These are phyloP conservation scores for Pseudopyrenochaeta lycopersici DNA, from an alignment of 2,329 filamentous ascomycete genomes.

Conservation along the genomic window DNA sequence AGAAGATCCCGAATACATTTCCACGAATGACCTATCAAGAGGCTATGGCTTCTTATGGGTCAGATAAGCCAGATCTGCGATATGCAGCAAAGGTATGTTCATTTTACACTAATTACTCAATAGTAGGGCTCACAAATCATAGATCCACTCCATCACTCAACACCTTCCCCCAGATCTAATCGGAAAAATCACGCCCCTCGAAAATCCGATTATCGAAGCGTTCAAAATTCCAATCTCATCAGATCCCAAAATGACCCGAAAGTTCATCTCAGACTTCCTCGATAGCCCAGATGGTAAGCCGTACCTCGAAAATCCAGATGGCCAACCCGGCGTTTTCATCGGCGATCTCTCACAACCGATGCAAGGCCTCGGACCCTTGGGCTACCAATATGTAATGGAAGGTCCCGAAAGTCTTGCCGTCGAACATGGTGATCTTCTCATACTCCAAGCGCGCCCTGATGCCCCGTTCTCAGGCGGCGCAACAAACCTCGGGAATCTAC, in stretches of 20 bases:
- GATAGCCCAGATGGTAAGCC: slow-evolving; percentile 67
- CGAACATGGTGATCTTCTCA: slow-evolving; percentile 75
- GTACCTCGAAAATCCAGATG: slow-evolving; percentile 74
- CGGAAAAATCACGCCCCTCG: slow-evolving; percentile 75
- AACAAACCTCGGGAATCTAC: slow-evolving; percentile 74
- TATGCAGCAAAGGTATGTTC: slow-evolving; percentile 70
- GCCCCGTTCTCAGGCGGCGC: slow-evolving; percentile 76
- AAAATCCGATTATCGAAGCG: slow-evolving; percentile 76
- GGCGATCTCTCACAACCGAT: slow-evolving; percentile 78
- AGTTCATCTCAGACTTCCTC: slow-evolving; percentile 76
- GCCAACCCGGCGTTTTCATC: slow-evolving; percentile 82
- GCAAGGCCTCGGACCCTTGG: slow-evolving; percentile 78
- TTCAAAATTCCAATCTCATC: slow-evolving; percentile 71
- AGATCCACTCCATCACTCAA: slow-evolving; percentile 74
- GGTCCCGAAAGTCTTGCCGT: slow-evolving; percentile 63
- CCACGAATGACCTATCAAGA: slow-evolving; percentile 73
- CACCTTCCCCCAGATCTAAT: slow-evolving; percentile 71
- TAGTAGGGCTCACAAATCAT: slow-evolving; percentile 27
- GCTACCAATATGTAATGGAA: slow-evolving; percentile 73
- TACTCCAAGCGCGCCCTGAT: slow-evolving; percentile 80
- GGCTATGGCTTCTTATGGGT: slow-evolving; percentile 82
- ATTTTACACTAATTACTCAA: not conserved
- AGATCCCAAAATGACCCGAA: slow-evolving; percentile 62
- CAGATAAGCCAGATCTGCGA: slow-evolving; percentile 91
- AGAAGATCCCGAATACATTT: slow-evolving; percentile 60